phyloP scores from a whole-genome alignment of 2,329 filamentous ascomycete genomes.

The Colletotrichum theobromicola region DNA sequence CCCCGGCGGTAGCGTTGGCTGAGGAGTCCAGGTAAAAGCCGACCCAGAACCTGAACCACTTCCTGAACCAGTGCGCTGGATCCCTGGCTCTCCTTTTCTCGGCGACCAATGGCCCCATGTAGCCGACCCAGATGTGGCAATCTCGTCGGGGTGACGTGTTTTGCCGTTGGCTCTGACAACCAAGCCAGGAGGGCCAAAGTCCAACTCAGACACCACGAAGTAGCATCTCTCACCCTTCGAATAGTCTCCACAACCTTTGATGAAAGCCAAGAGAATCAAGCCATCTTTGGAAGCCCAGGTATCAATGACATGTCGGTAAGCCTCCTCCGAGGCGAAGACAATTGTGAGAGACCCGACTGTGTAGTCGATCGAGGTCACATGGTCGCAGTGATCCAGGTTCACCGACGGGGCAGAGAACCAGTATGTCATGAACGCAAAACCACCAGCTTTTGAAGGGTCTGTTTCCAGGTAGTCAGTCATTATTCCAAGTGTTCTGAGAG shows the following conservation, averaged over 20 bases:
- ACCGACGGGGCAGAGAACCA: slow-evolving; percentile 31
- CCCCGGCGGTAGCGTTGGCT: not conserved
- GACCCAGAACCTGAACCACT: not conserved
- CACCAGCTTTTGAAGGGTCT: slow-evolving; percentile 11
- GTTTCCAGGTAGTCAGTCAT: accelerated
- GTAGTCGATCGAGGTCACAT: slow-evolving; percentile 21
- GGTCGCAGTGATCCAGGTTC: slow-evolving; percentile 32
- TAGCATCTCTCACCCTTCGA: slow-evolving; percentile 32
- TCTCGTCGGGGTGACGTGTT: not conserved
- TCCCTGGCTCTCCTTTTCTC: not conserved
- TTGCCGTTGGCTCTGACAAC: slow-evolving; percentile 24
- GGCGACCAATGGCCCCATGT: not conserved
- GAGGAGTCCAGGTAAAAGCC: not conserved
- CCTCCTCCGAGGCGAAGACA: not conserved
- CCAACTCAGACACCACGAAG: slow-evolving; percentile 28
- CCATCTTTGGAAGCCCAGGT: slow-evolving; percentile 26
- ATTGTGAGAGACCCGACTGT: not conserved
- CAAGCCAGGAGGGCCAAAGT: slow-evolving; percentile 15
- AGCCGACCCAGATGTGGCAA: not conserved
- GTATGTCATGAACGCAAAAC: slow-evolving; percentile 31
- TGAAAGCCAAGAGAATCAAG: slow-evolving; percentile 30
- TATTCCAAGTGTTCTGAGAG: too few relatives aligned
- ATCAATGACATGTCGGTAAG: not conserved
- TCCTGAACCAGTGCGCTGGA: not conserved
- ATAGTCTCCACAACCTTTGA: slow-evolving; percentile 29